Percentiles rank a stretch among this genome's conserved stretches.
Evolutionary conservation across 225 moss, liverwort and hornwort genomes (phyloP).

Genomic region (Asterella californica): DNA sequence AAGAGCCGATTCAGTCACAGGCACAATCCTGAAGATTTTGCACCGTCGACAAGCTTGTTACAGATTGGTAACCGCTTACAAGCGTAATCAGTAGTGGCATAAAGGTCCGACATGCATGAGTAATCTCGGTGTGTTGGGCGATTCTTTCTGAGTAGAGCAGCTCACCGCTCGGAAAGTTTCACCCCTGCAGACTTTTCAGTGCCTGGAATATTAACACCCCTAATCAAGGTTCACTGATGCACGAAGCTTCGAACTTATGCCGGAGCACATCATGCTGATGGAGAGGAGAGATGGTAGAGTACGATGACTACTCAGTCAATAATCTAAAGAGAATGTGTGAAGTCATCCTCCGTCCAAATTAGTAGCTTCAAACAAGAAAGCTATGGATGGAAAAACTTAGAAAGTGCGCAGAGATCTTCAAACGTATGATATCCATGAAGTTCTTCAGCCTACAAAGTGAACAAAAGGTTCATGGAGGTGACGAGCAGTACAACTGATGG

Average conservation of each 20-base stretch:
- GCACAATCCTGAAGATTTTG: not conserved
- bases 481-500: slow-evolving; percentile 6
- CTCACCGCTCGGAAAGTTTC: too few relatives aligned
- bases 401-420: not conserved
- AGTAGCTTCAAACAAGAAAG: not conserved
- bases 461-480: not conserved
- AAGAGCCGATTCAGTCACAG: not conserved
- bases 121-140: too few relatives aligned
- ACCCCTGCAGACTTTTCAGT: too few relatives aligned
- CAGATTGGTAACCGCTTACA: not conserved
- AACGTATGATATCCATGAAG: not conserved
- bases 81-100: too few relatives aligned
- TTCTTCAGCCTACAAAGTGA: slow-evolving; percentile 9
- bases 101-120: too few relatives aligned
- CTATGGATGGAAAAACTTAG: not conserved
- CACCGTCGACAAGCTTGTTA: not conserved
- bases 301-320: too few relatives aligned
- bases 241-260: too few relatives aligned
- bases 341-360: not conserved
- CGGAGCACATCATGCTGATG: not conserved
- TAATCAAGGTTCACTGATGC: too few relatives aligned
- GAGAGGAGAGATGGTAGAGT: too few relatives aligned
- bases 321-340: not conserved
- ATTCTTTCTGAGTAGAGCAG: too few relatives aligned
- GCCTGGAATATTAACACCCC: too few relatives aligned